A percentile compares a stretch with the other conserved stretches of the same genome.
These are phyloP conservation scores for Myotisia sp. DNA, from an alignment of 2,329 filamentous ascomycete genomes.

Conservation along the genomic window DNA sequence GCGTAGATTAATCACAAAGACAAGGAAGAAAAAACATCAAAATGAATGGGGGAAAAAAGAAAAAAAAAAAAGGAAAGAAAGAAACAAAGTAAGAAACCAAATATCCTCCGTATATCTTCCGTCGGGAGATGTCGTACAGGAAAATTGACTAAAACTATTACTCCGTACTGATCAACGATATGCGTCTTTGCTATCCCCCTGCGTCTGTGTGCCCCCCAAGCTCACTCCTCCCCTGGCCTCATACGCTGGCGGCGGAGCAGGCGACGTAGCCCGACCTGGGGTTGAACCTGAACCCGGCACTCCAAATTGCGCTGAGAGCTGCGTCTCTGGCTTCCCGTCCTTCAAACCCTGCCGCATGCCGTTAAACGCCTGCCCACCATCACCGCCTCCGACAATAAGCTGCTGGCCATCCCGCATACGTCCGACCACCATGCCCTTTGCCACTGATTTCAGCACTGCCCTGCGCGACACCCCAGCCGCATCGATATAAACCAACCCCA, in stretches of 20 bases:
- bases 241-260: constrained; percentile 30
- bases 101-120: no score
- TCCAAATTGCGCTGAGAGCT: constrained; percentile 1
- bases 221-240: constrained; percentile 23
- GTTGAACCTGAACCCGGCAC: constrained; percentile 2
- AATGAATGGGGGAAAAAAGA: background rate
- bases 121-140: no score
- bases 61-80: constrained; percentile 2
- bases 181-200: constrained; percentile 22
- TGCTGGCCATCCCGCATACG: constrained; percentile 36
- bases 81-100: no score
- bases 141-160: no score
- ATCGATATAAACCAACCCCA: constrained; percentile 93
- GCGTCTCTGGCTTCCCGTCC: constrained; percentile 1
- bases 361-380: constrained; percentile 24
- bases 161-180: constrained; percentile 12
- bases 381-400: constrained; percentile 34
- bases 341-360: no score
- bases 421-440: constrained; percentile 68
- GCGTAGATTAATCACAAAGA: no score
- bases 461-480: constrained; percentile 80
- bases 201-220: constrained; percentile 20
- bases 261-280: constrained; percentile 16
- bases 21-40: constrained; percentile 1
- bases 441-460: constrained; percentile 85